Evolutionary conservation across 257 asterid genomes (phyloP).

Genomic region (Nicotiana benthamiana): DNA sequence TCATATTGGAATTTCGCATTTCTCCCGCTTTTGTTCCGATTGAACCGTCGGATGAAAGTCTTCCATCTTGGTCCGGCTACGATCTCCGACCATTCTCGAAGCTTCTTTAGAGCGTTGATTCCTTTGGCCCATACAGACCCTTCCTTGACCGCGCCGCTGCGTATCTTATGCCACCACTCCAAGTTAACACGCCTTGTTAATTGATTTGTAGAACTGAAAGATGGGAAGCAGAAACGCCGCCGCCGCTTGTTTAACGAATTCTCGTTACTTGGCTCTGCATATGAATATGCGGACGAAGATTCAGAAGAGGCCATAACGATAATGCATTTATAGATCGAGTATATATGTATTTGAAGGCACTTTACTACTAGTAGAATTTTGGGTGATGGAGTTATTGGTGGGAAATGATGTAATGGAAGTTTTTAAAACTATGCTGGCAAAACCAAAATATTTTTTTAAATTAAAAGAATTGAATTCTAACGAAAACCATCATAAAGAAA

Average conservation of each 20-base stretch:
- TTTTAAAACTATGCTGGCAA: too few relatives aligned
- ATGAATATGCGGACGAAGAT: slow-evolving; percentile 9
- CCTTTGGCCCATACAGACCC: slow-evolving; percentile 47
- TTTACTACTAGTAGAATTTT: too few relatives aligned
- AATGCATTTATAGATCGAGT: neutral
- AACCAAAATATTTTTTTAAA: too few relatives aligned
- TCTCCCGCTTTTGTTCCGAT: slow-evolving; percentile 43
- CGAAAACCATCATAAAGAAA: too few relatives aligned
- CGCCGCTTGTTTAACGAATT: slow-evolving; percentile 32
- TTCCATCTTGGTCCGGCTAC: slow-evolving; percentile 86
- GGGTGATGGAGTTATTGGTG: too few relatives aligned
- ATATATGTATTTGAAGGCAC: too few relatives aligned
- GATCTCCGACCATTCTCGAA: slow-evolving; percentile 86
- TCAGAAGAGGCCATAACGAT: slow-evolving; percentile 35
- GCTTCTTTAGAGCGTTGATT: slow-evolving; percentile 46
- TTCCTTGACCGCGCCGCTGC: slow-evolving; percentile 9
- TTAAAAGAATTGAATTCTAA: too few relatives aligned
- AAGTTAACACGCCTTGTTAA: slow-evolving; percentile 17
- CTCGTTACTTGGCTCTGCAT: slow-evolving; percentile 25
- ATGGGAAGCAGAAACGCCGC: slow-evolving; percentile 41
- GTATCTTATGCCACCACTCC: slow-evolving; percentile 51
- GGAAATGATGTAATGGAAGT: too few relatives aligned
- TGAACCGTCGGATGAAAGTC: slow-evolving; percentile 75
- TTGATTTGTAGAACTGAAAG: slow-evolving; percentile 27
- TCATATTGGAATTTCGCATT: slow-evolving; percentile 55